These are phyloP conservation scores for Ottelia alismoides DNA, from an alignment of 106 monocot genomes.

Conservation along the genomic window DNA sequence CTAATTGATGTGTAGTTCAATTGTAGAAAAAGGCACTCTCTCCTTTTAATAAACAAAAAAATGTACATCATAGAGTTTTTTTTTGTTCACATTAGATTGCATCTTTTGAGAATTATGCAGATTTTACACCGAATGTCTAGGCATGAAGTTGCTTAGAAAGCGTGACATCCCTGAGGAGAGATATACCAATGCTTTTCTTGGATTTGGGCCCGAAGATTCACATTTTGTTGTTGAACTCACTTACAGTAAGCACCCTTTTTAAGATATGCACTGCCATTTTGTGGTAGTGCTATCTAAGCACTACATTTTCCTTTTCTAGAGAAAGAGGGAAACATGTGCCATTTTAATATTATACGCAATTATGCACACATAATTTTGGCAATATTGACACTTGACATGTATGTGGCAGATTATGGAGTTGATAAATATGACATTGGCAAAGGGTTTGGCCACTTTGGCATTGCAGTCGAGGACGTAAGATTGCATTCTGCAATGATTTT, in stretches of 20 bases:
- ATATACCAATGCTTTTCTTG: slow-evolving; percentile 97
- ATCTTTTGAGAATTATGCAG: slow-evolving; percentile 30
- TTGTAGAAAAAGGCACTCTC: no score
- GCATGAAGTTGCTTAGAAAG: slow-evolving; percentile 82
- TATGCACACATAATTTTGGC: no score
- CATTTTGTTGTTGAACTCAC: slow-evolving; percentile 86
- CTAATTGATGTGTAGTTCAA: no score
- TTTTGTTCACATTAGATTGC: no score
- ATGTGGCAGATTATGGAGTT: slow-evolving; percentile 96
- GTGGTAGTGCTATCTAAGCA: no score
- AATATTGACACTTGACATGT: no score
- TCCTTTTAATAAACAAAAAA: no score
- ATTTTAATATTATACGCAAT: no score
- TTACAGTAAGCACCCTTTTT: slow-evolving; percentile 47
- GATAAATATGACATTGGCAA: slow-evolving; percentile 79
- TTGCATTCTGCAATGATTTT: background rate
- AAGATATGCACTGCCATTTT: no score
- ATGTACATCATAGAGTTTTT: no score
- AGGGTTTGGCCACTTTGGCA: slow-evolving; percentile 93
- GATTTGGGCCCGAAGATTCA: slow-evolving; percentile 90
- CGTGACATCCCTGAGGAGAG: slow-evolving; percentile 92
- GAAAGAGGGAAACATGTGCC: no score
- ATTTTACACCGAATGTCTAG: slow-evolving; percentile 92
- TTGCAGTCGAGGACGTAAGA: slow-evolving; percentile 90
- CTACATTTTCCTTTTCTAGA: no score